Conservation (phyloP, 2,329 filamentous ascomycete species). For the Dothiorella sarmentorum region DNA sequence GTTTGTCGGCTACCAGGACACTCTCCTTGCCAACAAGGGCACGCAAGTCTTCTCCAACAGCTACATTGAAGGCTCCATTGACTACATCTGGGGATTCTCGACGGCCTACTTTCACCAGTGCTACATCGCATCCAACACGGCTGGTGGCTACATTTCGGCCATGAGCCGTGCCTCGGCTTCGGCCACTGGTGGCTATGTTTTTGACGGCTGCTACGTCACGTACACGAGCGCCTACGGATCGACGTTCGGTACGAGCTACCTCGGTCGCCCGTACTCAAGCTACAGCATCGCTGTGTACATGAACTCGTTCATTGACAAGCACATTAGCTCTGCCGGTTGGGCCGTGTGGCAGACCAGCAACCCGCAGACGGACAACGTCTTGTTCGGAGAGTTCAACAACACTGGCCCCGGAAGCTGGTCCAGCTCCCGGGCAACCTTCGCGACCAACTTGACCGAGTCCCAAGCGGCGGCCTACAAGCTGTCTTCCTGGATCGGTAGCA, state of each 20-base stretch:
- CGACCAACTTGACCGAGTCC: conserved; percentile 34
- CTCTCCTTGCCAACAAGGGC: conserved; percentile 41
- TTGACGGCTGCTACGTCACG: conserved; percentile 48
- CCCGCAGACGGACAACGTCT: conserved; percentile 19
- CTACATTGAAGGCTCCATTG: conserved; percentile 55
- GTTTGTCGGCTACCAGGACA: conserved; percentile 55
- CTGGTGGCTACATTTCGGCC: conserved; percentile 24
- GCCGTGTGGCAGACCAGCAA: conserved; percentile 36
- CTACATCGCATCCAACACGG: conserved; percentile 10
- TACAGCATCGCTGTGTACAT: conserved; percentile 49
- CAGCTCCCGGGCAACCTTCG: conserved; percentile 33
- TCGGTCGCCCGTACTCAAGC: conserved; percentile 50
- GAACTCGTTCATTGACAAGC: conserved; percentile 46
- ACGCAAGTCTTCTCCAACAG: conserved; percentile 44
- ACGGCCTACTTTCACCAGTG: conserved; percentile 32
- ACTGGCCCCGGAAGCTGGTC: conserved; percentile 37
- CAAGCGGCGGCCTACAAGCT: conserved; percentile 38
- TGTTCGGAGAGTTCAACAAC: conserved; percentile 51
- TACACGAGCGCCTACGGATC: conserved; percentile 36
- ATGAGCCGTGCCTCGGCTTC: conserved; percentile 25
- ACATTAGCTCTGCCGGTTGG: conserved; percentile 59
- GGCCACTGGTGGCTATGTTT: conserved; percentile 48
- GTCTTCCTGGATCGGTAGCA: conserved; percentile 39
- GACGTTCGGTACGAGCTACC: conserved; percentile 37
- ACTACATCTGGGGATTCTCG: conserved; percentile 55